Evolutionary conservation across 1,284 basidiomycete species (phyloP), one percentile per base, ranked within the genome.

Genomic region (Fistulinella staudtii): DNA sequence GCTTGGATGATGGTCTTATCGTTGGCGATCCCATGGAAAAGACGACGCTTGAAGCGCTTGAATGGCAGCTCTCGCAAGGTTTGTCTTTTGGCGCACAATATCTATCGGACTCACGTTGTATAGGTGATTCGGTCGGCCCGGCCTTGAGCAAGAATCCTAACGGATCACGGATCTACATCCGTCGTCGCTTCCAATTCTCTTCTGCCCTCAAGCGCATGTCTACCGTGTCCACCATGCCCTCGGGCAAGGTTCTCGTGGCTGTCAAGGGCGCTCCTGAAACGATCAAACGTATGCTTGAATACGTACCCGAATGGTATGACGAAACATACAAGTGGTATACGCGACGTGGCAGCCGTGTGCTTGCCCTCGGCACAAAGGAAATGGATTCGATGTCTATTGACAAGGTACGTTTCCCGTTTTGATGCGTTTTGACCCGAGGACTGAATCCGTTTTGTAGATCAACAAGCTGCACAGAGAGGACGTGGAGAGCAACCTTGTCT

Each of bases 11-110:
- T 59, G 95, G 93, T 4, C 85, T 84, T 1, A 75, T 96, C 28
- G 94, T 99, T 27, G 96, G 95, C 13, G 96, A 99, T 64, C 95
- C 96, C 0, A 99, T 99, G 95, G 95, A 99, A 68, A 95, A 95
- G 71, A 95, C 91, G 1, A 95, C 95, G 0, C 72, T 99, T 14
- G 90, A 93, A 53, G 88, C 93, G 2, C 76, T 99, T 36, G 84
- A 90, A 47, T 99, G 95, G 95, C 81, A 84, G 52, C 66, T 99
- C 17, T 75, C 73, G 29, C 88, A 85, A 68, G 89, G 89, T 76
- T 54, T 36, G 69, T 57, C 22, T 20, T 37, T 51, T 21, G 24
- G 10, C 8, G 8, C 29, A 7, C 31, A n/a, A 3, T n/a, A 45
- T 20, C 18, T 15, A 36, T 38, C 36, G 46, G 25, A 49, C 23